Evolutionary conservation across 768 basidiomycete species (phyloP).

Genomic region (Pluteus cervinus): DNA sequence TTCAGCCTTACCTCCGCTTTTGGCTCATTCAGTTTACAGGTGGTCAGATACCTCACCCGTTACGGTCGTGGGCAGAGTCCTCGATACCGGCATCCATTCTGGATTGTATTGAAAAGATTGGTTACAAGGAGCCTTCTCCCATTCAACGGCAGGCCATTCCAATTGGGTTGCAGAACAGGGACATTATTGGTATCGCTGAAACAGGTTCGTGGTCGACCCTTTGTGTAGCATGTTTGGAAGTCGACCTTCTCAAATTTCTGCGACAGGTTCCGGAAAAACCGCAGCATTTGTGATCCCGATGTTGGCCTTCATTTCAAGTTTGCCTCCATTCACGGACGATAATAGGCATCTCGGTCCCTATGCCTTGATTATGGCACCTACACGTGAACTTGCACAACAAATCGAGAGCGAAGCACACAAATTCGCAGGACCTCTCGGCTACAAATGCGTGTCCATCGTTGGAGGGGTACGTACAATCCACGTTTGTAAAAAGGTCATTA

Average conservation of each 20-base stretch:
- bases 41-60: constrained; percentile 88
- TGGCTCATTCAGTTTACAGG: constrained; percentile 37
- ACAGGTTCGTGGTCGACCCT: constrained; percentile 57
- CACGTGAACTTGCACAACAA: constrained; percentile 97
- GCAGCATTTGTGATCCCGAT: constrained; percentile 98
- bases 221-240: not conserved
- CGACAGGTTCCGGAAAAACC: constrained; percentile 92
- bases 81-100: constrained; percentile 73
- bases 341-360: constrained; percentile 93
- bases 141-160: constrained; percentile 99
- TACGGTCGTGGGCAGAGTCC: constrained; percentile 91
- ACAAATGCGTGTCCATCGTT: constrained; percentile 94
- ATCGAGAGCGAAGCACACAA: constrained; percentile 91
- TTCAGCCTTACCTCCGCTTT: constrained; percentile 1
- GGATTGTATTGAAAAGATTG: constrained; percentile 82
- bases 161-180: constrained; percentile 94
- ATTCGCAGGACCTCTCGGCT: constrained; percentile 87
- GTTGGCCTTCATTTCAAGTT: constrained; percentile 85
- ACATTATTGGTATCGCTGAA: constrained; percentile 98
- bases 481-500: not conserved
- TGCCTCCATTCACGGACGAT: constrained; percentile 86
- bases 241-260: constrained; percentile 4
- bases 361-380: constrained; percentile 89
- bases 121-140: constrained; percentile 94
- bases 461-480: constrained; percentile 72